Percentiles rank a stretch among this genome's conserved stretches.
Evolutionary conservation across 2,329 filamentous ascomycete species (phyloP).

Genomic region (Pseudofabraea citricarpa): DNA sequence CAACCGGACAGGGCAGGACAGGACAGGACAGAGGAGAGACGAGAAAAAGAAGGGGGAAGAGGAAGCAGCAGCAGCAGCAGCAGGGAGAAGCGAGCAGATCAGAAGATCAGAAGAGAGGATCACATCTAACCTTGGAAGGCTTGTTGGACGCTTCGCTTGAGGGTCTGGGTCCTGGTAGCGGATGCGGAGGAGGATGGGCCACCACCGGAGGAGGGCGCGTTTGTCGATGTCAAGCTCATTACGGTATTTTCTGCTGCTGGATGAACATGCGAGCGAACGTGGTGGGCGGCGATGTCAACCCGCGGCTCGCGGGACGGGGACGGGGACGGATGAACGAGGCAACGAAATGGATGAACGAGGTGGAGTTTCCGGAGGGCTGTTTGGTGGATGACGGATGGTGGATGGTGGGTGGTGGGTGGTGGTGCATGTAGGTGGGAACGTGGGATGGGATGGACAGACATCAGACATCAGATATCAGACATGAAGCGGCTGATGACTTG

Average conservation of each 20-base stretch:
- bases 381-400: too few species aligned
- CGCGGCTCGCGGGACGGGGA: too few species aligned
- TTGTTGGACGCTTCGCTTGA: conserved; percentile 56
- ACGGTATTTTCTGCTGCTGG: background rate
- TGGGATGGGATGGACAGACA: too few species aligned
- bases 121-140: conserved; percentile 50
- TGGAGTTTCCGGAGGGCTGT: too few species aligned
- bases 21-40: conserved; percentile 10
- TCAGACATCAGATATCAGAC: too few species aligned
- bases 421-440: too few species aligned
- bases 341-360: too few species aligned
- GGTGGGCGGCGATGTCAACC: too few species aligned
- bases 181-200: conserved; percentile 23
- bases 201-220: conserved; percentile 27
- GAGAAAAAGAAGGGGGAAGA: conserved; percentile 8
- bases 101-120: conserved; percentile 10
- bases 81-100: conserved; percentile 1
- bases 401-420: too few species aligned
- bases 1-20: background rate
- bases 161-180: conserved; percentile 35
- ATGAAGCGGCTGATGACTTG: too few species aligned
- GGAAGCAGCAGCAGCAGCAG: conserved; percentile 5
- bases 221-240: conserved; percentile 20
- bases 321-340: too few species aligned
- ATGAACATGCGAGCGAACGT: too few species aligned